These are phyloP conservation scores for Schizothecium vesticola DNA, from an alignment of 495 filamentous ascomycete species.

Conservation along the genomic window DNA sequence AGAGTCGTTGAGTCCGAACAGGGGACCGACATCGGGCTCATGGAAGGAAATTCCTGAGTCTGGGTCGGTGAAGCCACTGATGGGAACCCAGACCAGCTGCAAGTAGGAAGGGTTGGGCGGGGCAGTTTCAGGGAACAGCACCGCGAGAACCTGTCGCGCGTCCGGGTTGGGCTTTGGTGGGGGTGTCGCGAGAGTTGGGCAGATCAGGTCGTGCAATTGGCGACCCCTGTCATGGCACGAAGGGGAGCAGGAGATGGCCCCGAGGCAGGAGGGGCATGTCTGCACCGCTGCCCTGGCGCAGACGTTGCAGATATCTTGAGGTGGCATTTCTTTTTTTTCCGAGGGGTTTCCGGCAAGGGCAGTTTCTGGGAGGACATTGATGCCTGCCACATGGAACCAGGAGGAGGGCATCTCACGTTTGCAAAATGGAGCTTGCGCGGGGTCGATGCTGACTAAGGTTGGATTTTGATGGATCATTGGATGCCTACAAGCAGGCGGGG, in stretches of 20 bases:
- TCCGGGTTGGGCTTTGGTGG: neutral
- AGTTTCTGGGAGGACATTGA: neutral
- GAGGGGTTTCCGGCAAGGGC: neutral
- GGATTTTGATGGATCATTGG: no score
- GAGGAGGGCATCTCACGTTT: neutral
- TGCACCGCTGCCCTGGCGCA: neutral
- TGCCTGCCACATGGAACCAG: neutral
- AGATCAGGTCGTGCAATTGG: neutral
- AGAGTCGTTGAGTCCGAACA: neutral
- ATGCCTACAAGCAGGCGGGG: no score
- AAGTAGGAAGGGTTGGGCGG: neutral
- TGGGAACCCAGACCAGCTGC: conserved; percentile 3
- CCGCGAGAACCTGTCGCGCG: neutral
- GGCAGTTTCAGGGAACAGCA: neutral
- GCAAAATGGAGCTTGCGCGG: neutral
- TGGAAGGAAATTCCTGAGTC: conserved; percentile 11
- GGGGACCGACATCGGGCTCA: neutral
- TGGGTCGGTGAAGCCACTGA: conserved; percentile 5
- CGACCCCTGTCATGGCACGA: neutral
- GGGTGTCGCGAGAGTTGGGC: neutral
- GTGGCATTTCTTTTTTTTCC: neutral
- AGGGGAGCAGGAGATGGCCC: neutral
- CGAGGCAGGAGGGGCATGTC: neutral
- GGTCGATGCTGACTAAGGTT: neutral
- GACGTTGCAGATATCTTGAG: neutral